Evolutionary conservation across 1,284 basidiomycete genomes (phyloP).

Genomic region (Papiliotrema fonsecae): DNA sequence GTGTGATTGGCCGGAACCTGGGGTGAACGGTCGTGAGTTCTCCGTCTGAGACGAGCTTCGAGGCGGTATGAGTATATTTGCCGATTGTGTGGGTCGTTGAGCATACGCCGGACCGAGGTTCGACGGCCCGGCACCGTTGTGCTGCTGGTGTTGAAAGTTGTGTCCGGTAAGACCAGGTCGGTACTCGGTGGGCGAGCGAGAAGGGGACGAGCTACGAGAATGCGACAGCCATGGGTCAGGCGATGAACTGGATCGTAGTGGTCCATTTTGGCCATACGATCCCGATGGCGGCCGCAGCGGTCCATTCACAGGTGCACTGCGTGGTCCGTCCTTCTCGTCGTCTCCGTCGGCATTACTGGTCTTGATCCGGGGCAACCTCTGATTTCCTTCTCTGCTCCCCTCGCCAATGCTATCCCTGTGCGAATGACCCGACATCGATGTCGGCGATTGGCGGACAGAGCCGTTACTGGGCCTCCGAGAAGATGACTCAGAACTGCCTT

Average conservation of each 20-base stretch:
- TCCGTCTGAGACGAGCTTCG: constrained; percentile 3
- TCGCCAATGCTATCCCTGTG: not conserved
- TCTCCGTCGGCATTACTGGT: constrained; percentile 2
- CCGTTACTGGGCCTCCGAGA: not conserved
- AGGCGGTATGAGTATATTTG: constrained; percentile 6
- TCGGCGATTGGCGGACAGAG: constrained; percentile 1
- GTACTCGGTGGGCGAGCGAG: constrained; percentile 27
- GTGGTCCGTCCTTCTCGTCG: not conserved
- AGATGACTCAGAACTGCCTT: not conserved
- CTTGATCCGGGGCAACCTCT: constrained; percentile 1
- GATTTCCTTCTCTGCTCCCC: not conserved
- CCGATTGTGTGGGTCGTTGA: not conserved
- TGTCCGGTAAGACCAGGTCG: no score
- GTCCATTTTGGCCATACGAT: constrained; percentile 2
- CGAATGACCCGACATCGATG: not conserved
- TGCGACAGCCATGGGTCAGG: constrained; percentile 29
- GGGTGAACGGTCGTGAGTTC: constrained; percentile 8
- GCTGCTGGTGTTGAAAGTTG: constrained; percentile 6
- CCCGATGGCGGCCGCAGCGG: not conserved
- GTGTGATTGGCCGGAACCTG: constrained; percentile 8
- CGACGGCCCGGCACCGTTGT: not conserved
- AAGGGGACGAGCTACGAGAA: constrained; percentile 15
- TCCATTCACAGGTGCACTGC: constrained; percentile 5
- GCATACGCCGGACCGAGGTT: not conserved
- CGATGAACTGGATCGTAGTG: constrained; percentile 34